Conservation (phyloP, 805 yeast genomes). For the Saturnispora bothae region DNA sequence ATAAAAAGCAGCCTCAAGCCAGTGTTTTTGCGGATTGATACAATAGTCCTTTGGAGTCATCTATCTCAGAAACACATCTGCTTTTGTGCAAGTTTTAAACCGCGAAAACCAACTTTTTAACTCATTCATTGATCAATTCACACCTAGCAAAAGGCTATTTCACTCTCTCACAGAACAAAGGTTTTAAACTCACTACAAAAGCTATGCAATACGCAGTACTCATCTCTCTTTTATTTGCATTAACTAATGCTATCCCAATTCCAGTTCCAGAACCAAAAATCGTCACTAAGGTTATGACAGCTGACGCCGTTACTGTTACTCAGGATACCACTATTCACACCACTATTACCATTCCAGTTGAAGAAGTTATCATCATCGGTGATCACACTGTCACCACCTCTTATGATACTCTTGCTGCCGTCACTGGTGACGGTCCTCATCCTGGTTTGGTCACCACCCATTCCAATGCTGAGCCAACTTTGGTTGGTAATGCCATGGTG, state of each 20-base stretch:
- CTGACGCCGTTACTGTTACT: slow-evolving; percentile 18
- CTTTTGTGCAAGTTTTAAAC: too few relatives aligned
- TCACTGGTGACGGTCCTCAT: background rate
- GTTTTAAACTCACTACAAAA: background rate
- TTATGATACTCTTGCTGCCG: slow-evolving; percentile 3
- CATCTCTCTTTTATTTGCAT: slow-evolving; percentile 5
- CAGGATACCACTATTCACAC: slow-evolving; percentile 3
- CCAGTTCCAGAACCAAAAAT: slow-evolving; percentile 19
- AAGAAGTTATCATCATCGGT: slow-evolving; percentile 25
- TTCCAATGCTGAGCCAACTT: slow-evolving; percentile 29
- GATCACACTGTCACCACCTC: slow-evolving; percentile 7
- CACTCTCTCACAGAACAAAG: background rate
- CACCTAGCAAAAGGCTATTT: background rate
- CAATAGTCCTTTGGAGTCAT: too few relatives aligned
- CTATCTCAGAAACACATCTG: too few relatives aligned
- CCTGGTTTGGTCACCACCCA: slow-evolving; percentile 32
- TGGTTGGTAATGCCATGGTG: slow-evolving; percentile 3
- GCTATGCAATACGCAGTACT: slow-evolving; percentile 8
- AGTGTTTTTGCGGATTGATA: too few relatives aligned
- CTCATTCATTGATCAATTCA: slow-evolving; percentile 4
- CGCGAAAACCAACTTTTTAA: too few relatives aligned
- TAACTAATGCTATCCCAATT: slow-evolving; percentile 13
- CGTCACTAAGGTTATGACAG: slow-evolving; percentile 20
- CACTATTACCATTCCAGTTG: slow-evolving; percentile 15
- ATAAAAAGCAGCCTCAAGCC: background rate